phyloP scores from a whole-genome alignment of 2,329 filamentous ascomycete species.

The Fusarium marasasianum region DNA sequence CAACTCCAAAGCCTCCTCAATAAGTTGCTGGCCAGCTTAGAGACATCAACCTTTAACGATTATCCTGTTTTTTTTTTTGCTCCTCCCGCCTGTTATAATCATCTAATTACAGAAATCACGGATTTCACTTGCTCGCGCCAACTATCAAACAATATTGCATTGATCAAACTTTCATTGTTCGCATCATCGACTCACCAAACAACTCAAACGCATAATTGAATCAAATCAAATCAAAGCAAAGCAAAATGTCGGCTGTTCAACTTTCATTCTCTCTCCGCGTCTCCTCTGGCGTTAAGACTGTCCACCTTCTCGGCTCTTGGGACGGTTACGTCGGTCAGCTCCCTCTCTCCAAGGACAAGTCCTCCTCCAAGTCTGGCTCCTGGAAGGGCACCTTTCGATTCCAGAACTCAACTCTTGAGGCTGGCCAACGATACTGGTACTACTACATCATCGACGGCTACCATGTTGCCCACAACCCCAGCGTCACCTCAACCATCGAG shows the following conservation, averaged over 20 bases:
- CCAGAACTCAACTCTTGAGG: constrained; percentile 84
- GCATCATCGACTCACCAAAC: constrained; percentile 47
- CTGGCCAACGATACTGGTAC: constrained; percentile 98
- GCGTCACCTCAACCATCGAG: constrained; percentile 87
- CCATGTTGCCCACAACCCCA: constrained; percentile 96
- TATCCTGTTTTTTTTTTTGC: constrained; percentile 13
- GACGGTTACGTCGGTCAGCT: constrained; percentile 96
- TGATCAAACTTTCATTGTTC: constrained; percentile 12
- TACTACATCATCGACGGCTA: constrained; percentile 99
- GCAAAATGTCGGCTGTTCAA: constrained; percentile 88
- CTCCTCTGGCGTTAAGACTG: constrained; percentile 95
- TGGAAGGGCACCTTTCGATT: constrained; percentile 99
- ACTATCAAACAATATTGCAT: constrained; percentile 45
- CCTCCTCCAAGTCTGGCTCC: constrained; percentile 83
- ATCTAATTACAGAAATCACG: constrained; percentile 58
- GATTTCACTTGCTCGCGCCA: constrained; percentile 65
- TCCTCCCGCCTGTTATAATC: constrained; percentile 45
- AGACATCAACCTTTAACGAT: constrained; percentile 41
- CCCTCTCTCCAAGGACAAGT: constrained; percentile 88
- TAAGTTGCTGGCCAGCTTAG: constrained; percentile 56
- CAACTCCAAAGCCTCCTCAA: constrained; percentile 28
- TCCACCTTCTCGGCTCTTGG: constrained; percentile 97
- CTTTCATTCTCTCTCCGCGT: constrained; percentile 96
- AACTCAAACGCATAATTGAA: constrained; percentile 35
- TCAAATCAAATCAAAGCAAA: constrained; percentile 58